Conservation (phyloP, 2,329 filamentous ascomycete species). For the Cylindrodendrum hubeiense region DNA sequence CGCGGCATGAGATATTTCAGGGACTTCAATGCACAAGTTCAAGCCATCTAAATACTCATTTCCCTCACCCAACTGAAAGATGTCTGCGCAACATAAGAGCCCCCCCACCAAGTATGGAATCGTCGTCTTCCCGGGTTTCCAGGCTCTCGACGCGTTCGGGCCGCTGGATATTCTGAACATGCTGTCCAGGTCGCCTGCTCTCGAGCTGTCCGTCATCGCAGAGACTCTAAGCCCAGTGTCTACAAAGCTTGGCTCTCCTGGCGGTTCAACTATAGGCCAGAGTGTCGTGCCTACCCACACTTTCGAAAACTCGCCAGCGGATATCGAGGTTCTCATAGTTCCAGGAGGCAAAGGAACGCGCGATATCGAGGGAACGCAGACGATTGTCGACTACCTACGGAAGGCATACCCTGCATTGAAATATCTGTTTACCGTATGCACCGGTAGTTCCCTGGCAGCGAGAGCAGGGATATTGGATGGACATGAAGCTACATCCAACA, state of each 20-base stretch:
- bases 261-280: constrained; percentile 43
- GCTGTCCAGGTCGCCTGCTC: constrained; percentile 37
- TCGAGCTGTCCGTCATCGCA: constrained; percentile 46
- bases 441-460: constrained; percentile 67
- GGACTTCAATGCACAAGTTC: no score
- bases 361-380: constrained; percentile 34
- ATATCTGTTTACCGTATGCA: constrained; percentile 73
- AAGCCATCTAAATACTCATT: no score
- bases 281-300: constrained; percentile 53
- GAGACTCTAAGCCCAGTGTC: constrained; percentile 46
- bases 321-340: constrained; percentile 54
- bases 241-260: constrained; percentile 27
- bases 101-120: constrained; percentile 37
- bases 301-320: constrained; percentile 48
- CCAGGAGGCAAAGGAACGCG: constrained; percentile 53
- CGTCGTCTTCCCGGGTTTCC: constrained; percentile 40
- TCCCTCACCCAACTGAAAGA: background rate
- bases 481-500: constrained; percentile 71
- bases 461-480: constrained; percentile 68
- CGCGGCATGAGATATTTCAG: no score
- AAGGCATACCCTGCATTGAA: constrained; percentile 56
- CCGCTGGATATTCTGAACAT: constrained; percentile 51
- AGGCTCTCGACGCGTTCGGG: constrained; percentile 47
- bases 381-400: constrained; percentile 56
- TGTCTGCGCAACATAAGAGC: background rate